Percentiles rank a stretch among this genome's conserved stretches.
Evolutionary conservation across 148 eudicot genomes (phyloP).

Genomic region (Limonium bicolor): DNA sequence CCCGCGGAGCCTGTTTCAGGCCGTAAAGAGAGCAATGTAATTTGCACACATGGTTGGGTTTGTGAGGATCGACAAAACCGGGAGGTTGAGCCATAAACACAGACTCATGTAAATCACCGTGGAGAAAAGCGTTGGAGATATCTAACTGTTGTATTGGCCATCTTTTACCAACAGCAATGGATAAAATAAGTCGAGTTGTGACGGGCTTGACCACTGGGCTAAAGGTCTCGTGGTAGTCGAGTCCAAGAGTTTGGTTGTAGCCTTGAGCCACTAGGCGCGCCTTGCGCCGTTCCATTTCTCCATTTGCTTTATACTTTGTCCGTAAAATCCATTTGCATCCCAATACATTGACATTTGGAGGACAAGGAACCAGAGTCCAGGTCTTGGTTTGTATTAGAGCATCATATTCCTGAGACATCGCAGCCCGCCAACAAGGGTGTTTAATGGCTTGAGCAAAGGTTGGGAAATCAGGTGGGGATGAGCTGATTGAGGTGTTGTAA

Average conservation of each 20-base stretch:
- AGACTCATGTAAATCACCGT: not conserved
- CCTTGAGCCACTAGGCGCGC: not conserved
- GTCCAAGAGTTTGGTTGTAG: not conserved
- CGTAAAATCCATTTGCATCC: not conserved
- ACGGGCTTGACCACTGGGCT: conserved; percentile 1
- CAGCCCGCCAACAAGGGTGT: not conserved
- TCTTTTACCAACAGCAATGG: not conserved
- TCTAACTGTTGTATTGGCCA: not conserved
- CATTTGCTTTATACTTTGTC: not conserved
- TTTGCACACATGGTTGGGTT: not conserved
- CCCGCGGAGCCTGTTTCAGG: conserved; percentile 1
- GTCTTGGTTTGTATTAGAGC: not conserved
- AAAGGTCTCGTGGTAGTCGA: not conserved
- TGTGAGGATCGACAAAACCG: not conserved
- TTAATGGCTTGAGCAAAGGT: too few species aligned
- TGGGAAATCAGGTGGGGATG: too few species aligned
- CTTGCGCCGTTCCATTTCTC: not conserved
- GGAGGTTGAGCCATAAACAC: not conserved
- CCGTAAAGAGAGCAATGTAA: not conserved
- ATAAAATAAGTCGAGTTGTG: not conserved
- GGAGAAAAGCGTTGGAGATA: not conserved
- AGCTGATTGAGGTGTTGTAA: too few species aligned
- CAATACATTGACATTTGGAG: not conserved
- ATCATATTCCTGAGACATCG: not conserved
- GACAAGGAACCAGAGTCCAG: not conserved